Evolutionary conservation across 805 yeast species (phyloP).

Genomic region (Debaryomyces castellii): DNA sequence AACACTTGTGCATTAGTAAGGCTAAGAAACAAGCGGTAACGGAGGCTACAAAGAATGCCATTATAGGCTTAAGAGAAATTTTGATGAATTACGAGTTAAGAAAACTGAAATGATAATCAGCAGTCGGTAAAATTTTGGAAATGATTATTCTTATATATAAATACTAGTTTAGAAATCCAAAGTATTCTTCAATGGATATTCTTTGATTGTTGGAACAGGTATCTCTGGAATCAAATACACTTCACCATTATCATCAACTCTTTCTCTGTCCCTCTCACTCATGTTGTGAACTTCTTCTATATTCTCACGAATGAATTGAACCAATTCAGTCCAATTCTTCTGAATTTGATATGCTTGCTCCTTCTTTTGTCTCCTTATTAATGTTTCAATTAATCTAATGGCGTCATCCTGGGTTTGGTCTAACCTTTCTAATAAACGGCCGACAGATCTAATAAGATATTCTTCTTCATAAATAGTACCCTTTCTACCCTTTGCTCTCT

Average conservation of each 20-base stretch:
- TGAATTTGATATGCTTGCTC: slow-evolving; percentile 85
- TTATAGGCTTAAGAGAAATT: slow-evolving; percentile 30
- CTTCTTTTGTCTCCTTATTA: slow-evolving; percentile 67
- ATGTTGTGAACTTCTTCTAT: slow-evolving; percentile 75
- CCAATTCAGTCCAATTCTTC: slow-evolving; percentile 57
- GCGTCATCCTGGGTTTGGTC: slow-evolving; percentile 76
- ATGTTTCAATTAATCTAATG: slow-evolving; percentile 65
- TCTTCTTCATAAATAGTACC: slow-evolving; percentile 98
- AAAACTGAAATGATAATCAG: neutral
- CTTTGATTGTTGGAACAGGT: slow-evolving; percentile 65
- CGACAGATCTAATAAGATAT: slow-evolving; percentile 82
- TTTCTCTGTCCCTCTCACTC: slow-evolving; percentile 83
- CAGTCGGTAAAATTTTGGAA: neutral
- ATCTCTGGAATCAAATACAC: slow-evolving; percentile 75
- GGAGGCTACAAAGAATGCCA: slow-evolving; percentile 44
- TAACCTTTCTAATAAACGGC: slow-evolving; percentile 82
- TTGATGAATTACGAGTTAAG: slow-evolving; percentile 5
- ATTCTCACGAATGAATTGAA: slow-evolving; percentile 55
- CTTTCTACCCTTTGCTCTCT: slow-evolving; percentile 94
- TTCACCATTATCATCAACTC: slow-evolving; percentile 86
- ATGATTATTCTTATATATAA: slow-evolving; percentile 1
- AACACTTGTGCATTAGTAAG: slow-evolving; percentile 32
- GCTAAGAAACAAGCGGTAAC: slow-evolving; percentile 50
- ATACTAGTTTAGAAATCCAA: slow-evolving; percentile 51
- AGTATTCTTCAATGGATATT: slow-evolving; percentile 56